phyloP scores from a whole-genome alignment of 2,329 filamentous ascomycete species.

The Ophiostoma montium region DNA sequence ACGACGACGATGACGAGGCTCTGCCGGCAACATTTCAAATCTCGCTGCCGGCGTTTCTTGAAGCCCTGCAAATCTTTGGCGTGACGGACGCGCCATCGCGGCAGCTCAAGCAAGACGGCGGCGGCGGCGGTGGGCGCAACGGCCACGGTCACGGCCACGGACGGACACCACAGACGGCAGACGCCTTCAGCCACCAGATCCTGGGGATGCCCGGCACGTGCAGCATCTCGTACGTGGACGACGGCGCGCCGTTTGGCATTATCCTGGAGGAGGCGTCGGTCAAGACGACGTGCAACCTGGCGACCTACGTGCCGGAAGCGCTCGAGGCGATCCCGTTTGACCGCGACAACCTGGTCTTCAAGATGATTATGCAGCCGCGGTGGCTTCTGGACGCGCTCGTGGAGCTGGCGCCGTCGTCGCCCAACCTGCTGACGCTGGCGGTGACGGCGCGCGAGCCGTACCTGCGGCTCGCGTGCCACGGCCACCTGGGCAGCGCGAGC shows the following conservation, averaged over 20 bases:
- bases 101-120: constrained; percentile 38
- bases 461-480: constrained; percentile 56
- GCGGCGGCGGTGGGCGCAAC: not conserved
- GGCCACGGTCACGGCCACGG: not conserved
- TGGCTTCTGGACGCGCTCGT: constrained; percentile 58
- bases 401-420: constrained; percentile 57
- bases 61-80: constrained; percentile 91
- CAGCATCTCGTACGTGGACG: constrained; percentile 60
- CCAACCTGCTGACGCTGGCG: constrained; percentile 54
- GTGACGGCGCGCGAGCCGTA: constrained; percentile 53
- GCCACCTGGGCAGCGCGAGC: constrained; percentile 45
- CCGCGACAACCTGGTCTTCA: constrained; percentile 65
- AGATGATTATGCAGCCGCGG: constrained; percentile 81
- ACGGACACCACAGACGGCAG: not conserved
- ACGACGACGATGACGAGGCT: constrained; percentile 22
- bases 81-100: constrained; percentile 55
- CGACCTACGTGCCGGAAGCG: constrained; percentile 67
- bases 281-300: constrained; percentile 78
- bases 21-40: constrained; percentile 61
- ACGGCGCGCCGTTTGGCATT: constrained; percentile 69
- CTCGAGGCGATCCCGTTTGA: constrained; percentile 80
- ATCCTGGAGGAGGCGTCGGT: constrained; percentile 76
- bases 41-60: constrained; percentile 72
- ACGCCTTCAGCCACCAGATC: constrained; percentile 67
- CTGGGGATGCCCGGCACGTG: constrained; percentile 78